These are phyloP conservation scores for Aspergillus novofumigatus DNA, from an alignment of 2,329 filamentous ascomycete genomes.

Conservation along the genomic window DNA sequence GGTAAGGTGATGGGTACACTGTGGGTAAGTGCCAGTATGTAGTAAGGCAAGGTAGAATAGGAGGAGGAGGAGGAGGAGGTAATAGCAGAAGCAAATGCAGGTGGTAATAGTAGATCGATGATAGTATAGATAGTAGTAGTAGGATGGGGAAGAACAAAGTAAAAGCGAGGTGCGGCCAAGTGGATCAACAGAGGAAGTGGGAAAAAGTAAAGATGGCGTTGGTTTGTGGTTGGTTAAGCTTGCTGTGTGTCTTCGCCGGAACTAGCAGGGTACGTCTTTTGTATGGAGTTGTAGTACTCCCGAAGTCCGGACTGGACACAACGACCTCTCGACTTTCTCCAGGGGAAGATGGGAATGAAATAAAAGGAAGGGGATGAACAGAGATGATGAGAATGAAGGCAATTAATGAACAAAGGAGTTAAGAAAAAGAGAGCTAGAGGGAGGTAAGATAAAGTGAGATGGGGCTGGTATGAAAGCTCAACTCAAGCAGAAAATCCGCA, in stretches of 20 bases:
- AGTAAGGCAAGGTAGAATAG: not conserved
- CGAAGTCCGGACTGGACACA: not conserved
- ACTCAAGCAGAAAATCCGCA: not conserved
- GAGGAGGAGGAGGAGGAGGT: not conserved
- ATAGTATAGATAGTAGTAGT: not conserved
- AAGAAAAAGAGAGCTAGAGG: slow-evolving; percentile 1
- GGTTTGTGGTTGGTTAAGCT: not conserved
- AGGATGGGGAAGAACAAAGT: not conserved
- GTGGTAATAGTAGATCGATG: not conserved
- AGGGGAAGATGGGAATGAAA: not conserved
- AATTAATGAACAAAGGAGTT: not conserved
- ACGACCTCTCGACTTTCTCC: not conserved
- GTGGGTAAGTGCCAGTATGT: no score
- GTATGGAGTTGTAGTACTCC: not conserved
- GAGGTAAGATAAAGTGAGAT: slow-evolving; percentile 1
- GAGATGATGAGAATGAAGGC: not conserved
- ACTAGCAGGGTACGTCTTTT: not conserved
- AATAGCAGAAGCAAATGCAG: not conserved
- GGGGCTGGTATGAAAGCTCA: not conserved
- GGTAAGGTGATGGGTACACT: not conserved
- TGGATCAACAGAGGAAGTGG: not conserved
- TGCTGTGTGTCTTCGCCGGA: not conserved
- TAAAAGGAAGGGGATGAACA: not conserved
- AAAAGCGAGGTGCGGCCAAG: not conserved
- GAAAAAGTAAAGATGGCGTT: not conserved